Evolutionary conservation across 1,284 basidiomycete genomes (phyloP).

Genomic region (Microbotryomycetes sp.): DNA sequence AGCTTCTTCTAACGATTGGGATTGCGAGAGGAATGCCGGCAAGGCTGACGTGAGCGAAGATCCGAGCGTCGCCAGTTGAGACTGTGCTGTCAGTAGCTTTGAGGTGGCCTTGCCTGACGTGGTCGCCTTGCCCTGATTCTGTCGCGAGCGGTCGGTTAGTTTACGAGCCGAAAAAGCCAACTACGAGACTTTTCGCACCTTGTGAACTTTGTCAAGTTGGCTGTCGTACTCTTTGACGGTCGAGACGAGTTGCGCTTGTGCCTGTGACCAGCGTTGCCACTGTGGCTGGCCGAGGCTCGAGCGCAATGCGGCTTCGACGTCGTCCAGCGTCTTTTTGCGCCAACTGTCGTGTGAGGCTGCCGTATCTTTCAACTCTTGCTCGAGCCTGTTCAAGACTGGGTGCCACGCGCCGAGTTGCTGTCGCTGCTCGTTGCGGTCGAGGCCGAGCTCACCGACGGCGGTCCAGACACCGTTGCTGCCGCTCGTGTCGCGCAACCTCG

Average conservation of each 20-base stretch:
- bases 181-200: slow-evolving; percentile 8
- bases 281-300: slow-evolving; percentile 5
- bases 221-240: slow-evolving; percentile 20
- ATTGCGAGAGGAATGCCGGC: slow-evolving; percentile 34
- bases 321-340: slow-evolving; percentile 5
- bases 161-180: not conserved
- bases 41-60: slow-evolving; percentile 31
- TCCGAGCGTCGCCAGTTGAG: slow-evolving; percentile 18
- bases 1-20: slow-evolving; percentile 38
- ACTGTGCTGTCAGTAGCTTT: slow-evolving; percentile 27
- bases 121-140: slow-evolving; percentile 14
- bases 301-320: slow-evolving; percentile 15
- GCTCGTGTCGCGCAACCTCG: slow-evolving; percentile 38
- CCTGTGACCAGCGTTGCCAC: slow-evolving; percentile 14
- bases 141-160: not conserved
- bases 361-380: slow-evolving; percentile 14
- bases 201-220: slow-evolving; percentile 21
- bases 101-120: slow-evolving; percentile 11
- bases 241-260: not conserved
- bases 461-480: not conserved
- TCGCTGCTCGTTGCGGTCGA: not conserved
- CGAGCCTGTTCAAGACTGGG: slow-evolving; percentile 2
- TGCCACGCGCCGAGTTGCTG: slow-evolving; percentile 9
- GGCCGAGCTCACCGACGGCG: slow-evolving; percentile 4
- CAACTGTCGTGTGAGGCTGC: slow-evolving; percentile 13